These are phyloP conservation scores for Mucuna pruriens DNA, from an alignment of 306 rosid species.

Conservation along the genomic window DNA sequence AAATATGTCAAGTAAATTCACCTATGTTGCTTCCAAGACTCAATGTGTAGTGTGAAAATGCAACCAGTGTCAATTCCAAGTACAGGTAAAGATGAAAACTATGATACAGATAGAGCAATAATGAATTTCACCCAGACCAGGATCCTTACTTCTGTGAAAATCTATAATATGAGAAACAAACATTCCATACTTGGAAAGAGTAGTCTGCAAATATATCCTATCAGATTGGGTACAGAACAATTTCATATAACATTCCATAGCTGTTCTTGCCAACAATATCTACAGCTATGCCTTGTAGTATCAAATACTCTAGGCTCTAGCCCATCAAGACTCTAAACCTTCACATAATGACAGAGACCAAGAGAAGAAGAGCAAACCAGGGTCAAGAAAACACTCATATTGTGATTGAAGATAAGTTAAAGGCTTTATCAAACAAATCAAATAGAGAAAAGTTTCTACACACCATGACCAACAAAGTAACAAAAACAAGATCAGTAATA, in stretches of 20 bases:
- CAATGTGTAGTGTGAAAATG: not conserved
- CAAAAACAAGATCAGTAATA: constrained; percentile 29
- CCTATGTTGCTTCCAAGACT: not conserved
- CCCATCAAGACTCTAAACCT: constrained; percentile 31
- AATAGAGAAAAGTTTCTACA: constrained; percentile 21
- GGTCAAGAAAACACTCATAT: constrained; percentile 1
- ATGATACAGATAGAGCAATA: not conserved
- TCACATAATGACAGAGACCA: constrained; percentile 21
- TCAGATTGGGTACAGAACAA: not conserved
- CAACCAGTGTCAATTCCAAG: not conserved
- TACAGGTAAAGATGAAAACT: not conserved
- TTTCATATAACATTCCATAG: not conserved
- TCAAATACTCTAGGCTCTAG: constrained; percentile 24
- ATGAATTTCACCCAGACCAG: not conserved
- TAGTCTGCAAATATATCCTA: not conserved
- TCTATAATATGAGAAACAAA: not conserved
- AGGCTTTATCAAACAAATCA: constrained; percentile 17
- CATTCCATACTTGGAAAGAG: constrained; percentile 25
- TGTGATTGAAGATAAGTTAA: constrained; percentile 13
- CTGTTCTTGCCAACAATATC: constrained; percentile 21
- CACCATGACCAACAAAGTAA: constrained; percentile 22
- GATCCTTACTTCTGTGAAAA: not conserved
- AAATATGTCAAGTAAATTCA: not conserved
- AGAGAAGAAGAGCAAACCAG: constrained; percentile 18
- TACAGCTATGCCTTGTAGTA: constrained; percentile 11